Percentiles rank a stretch among this genome's conserved stretches.
These are phyloP conservation scores for Boletus semigastroideus DNA, from an alignment of 1,284 basidiomycete species.

Conservation along the genomic window DNA sequence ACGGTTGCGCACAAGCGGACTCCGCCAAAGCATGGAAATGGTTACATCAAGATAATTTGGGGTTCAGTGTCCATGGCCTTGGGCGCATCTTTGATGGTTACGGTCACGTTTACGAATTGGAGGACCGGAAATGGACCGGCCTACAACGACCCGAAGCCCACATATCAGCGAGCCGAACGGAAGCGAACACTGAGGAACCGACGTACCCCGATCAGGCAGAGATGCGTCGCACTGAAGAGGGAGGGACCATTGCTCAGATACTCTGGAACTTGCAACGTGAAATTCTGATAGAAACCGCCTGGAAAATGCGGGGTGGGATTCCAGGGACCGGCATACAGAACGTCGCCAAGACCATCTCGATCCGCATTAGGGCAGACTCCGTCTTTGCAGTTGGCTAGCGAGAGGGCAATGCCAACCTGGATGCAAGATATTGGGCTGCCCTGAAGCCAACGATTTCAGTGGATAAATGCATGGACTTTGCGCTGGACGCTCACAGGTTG, in stretches of 20 bases:
- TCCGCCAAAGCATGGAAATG: no score
- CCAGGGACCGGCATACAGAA: constrained; percentile 33
- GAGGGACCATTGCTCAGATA: constrained; percentile 17
- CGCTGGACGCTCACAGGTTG: constrained; percentile 20
- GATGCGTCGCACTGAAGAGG: constrained; percentile 33
- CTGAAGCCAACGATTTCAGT: constrained; percentile 6
- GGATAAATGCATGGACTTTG: neutral
- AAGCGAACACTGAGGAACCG: neutral
- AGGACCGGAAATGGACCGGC: constrained; percentile 13
- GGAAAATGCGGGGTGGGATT: constrained; percentile 19
- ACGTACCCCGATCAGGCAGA: constrained; percentile 33
- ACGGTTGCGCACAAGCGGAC: no score
- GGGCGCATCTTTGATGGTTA: no score
- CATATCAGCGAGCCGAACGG: constrained; percentile 2
- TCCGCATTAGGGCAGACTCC: constrained; percentile 24
- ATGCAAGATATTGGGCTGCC: constrained; percentile 18
- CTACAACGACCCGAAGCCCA: neutral
- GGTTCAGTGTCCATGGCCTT: no score
- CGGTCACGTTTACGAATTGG: constrained; percentile 1
- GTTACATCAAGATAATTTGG: no score
- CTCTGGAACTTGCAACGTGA: constrained; percentile 19
- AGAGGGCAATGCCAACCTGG: constrained; percentile 34
- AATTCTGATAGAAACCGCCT: constrained; percentile 33
- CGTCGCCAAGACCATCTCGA: constrained; percentile 20
- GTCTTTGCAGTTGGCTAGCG: constrained; percentile 18